Base-by-base conservation (phyloP, 257 asterid species). In the Oldenlandia corymbosa region DNA sequence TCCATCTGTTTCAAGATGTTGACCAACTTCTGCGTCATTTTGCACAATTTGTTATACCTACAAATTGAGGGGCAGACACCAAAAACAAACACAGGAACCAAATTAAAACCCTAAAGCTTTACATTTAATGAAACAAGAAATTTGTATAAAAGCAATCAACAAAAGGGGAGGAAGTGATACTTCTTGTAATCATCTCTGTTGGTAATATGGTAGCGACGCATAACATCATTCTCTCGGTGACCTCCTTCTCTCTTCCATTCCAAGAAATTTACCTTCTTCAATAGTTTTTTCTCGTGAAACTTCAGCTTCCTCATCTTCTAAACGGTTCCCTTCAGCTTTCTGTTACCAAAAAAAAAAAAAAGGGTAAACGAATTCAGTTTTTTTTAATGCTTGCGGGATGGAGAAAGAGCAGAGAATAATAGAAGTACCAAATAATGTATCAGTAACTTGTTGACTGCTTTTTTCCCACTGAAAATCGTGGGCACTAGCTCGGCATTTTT, bases 231-330 rank as follows among this genome's bases (percentile, higher is more conserved):
- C 77, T 93, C 99, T 71, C 99, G 75, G 63, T 90, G 96, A 43
- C 95, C 87, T 3, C 94, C 95, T 84, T 90, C 99, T 70, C 97
- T 80, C 78, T 84, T 83, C 96, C 96, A 93, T 39, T 87, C 95
- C 67, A 84, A 72, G 71, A 90, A 80, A 70, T 93, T 79, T 8
- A 83, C 90, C 72, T 79, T 93, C 82, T 93, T 93, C 62, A 93
- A 50, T 1, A 90, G 79, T 66, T 90, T 93, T 83, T 85, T 73
- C 80, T 93, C 99, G 36, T 87, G 96, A 83, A 51, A 82, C 74
- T 84, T 87, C 17, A 93, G 81, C 79, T 85, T 81, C 84, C 99
- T 93, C 97, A 90, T 93, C 73, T 65, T 78, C 67, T 13, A n/a
- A n/a, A n/a, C n/a, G n/a, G n/a, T n/a, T n/a, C n/a, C n/a, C n/a